Conservation (phyloP, 2,329 filamentous ascomycete genomes). For the Stemphylium lycopersici region DNA sequence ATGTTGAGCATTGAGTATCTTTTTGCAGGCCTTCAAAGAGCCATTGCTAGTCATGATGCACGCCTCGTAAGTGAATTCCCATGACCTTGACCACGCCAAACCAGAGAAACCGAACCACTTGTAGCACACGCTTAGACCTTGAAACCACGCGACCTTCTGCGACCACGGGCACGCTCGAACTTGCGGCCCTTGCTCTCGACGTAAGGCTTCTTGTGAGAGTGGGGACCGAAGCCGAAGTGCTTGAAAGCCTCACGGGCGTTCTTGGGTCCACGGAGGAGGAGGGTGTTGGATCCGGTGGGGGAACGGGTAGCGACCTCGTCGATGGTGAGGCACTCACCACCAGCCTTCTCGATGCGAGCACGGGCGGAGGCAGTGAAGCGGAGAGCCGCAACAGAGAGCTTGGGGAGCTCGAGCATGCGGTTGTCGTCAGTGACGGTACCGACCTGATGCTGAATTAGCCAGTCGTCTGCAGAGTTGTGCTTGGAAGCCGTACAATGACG, state of each 20-base stretch:
- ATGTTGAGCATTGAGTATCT: constrained; percentile 46
- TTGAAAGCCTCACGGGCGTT: constrained; percentile 97
- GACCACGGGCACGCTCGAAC: constrained; percentile 99
- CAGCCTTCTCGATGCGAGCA: constrained; percentile 89
- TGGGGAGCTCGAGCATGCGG: constrained; percentile 81
- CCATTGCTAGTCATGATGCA: constrained; percentile 46
- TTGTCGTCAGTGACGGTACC: constrained; percentile 98
- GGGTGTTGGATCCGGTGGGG: constrained; percentile 94
- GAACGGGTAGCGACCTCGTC: constrained; percentile 96
- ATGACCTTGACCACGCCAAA: constrained; percentile 47
- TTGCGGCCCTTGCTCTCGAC: constrained; percentile 99
- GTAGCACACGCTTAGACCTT: constrained; percentile 79
- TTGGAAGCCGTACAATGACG: constrained; percentile 65
- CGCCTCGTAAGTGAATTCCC: constrained; percentile 45
- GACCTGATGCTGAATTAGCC: constrained; percentile 51
- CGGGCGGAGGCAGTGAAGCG: constrained; percentile 96
- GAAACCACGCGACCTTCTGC: constrained; percentile 98
- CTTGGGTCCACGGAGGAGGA: constrained; percentile 97
- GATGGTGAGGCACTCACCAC: constrained; percentile 93
- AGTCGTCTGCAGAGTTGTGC: neutral
- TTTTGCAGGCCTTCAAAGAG: constrained; percentile 44
- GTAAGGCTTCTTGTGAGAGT: constrained; percentile 99
- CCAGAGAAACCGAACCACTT: constrained; percentile 45
- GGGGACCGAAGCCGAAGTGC: constrained; percentile 98
- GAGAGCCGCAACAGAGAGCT: constrained; percentile 91